Evolutionary conservation across 2,329 filamentous ascomycete species (phyloP).

Genomic region (Colletotrichum somersetense): DNA sequence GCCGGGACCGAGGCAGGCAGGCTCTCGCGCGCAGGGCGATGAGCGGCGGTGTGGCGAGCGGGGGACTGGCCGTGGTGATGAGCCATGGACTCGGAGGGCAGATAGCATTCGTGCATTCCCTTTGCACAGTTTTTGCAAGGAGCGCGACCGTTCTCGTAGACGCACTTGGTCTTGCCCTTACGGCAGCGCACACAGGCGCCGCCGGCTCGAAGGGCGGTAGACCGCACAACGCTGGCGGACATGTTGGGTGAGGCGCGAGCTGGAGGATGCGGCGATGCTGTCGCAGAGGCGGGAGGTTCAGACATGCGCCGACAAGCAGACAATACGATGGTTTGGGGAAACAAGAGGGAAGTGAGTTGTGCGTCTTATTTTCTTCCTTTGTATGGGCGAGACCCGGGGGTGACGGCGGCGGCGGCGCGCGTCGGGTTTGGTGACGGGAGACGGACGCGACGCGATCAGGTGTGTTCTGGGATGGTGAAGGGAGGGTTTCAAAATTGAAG

Average conservation of each 20-base stretch:
- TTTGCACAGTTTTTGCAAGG: slow-evolving; percentile 74
- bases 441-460: slow-evolving; percentile 31
- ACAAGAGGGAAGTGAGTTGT: too few relatives aligned
- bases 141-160: slow-evolving; percentile 72
- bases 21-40: slow-evolving; percentile 66
- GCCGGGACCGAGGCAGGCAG: slow-evolving; percentile 64
- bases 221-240: slow-evolving; percentile 64
- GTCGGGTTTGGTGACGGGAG: slow-evolving; percentile 1
- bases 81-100: slow-evolving; percentile 71
- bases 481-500: neutral
- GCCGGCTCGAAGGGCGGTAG: slow-evolving; percentile 71
- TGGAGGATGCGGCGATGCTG: slow-evolving; percentile 1
- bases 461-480: neutral
- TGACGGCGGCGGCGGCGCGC: neutral
- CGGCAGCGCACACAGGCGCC: slow-evolving; percentile 73
- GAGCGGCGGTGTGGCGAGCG: slow-evolving; percentile 60
- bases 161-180: slow-evolving; percentile 74
- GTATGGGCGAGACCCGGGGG: neutral
- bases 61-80: slow-evolving; percentile 72
- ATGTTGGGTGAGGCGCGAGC: slow-evolving; percentile 48
- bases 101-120: slow-evolving; percentile 73
- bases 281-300: slow-evolving; percentile 1
- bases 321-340: neutral
- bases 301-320: slow-evolving; percentile 17
- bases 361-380: neutral